Percentiles rank a stretch among this genome's conserved stretches.
phyloP scores from a whole-genome alignment of 805 yeast genomes.

The Candida nemodendra region DNA sequence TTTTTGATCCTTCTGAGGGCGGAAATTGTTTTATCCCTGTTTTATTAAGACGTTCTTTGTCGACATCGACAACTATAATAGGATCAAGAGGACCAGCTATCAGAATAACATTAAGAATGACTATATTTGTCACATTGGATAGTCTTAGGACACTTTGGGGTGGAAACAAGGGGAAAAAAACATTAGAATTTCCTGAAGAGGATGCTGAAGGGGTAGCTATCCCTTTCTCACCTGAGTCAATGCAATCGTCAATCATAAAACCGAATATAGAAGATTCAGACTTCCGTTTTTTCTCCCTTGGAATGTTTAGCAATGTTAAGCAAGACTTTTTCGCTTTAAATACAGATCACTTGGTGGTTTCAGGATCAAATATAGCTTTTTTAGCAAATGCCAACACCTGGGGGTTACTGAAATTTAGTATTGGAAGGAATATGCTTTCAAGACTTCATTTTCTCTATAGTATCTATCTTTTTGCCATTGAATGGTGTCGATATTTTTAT shows the following conservation, averaged over 20 bases:
- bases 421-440: conserved; percentile 15
- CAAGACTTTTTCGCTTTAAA: conserved; percentile 1
- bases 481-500: neutral
- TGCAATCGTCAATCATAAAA: conserved; percentile 29
- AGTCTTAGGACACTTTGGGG: neutral
- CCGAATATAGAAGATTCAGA: conserved; percentile 27
- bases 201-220: conserved; percentile 7
- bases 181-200: conserved; percentile 8
- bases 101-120: neutral
- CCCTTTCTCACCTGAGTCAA: conserved; percentile 14
- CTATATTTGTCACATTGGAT: neutral
- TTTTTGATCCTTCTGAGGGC: too few relatives aligned
- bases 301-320: conserved; percentile 21
- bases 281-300: conserved; percentile 19
- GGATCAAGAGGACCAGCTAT: too few relatives aligned
- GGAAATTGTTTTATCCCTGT: conserved; percentile 3
- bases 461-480: neutral
- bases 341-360: conserved; percentile 5
- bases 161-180: neutral
- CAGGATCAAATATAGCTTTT: conserved; percentile 23
- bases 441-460: conserved; percentile 11
- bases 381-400: conserved; percentile 14
- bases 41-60: neutral
- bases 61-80: too few relatives aligned
- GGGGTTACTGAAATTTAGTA: conserved; percentile 13